Conservation (phyloP, 768 basidiomycete genomes). For the Lanmaoa pseudosensibilis region DNA sequence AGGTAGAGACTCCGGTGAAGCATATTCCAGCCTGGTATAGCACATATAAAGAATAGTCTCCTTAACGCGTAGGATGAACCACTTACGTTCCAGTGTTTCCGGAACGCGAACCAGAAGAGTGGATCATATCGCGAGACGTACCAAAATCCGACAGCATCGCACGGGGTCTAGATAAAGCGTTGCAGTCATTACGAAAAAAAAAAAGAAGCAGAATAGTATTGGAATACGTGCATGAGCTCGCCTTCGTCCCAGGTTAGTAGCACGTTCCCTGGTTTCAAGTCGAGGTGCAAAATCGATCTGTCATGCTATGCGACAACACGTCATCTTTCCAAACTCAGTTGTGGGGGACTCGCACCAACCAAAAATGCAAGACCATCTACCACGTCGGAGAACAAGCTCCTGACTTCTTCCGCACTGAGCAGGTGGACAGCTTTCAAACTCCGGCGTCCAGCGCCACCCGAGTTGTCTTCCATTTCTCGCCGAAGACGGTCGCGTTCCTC, state of each 20-base stretch:
- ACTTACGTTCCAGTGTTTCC: constrained; percentile 95
- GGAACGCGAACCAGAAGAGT: constrained; percentile 63
- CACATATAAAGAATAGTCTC: background rate
- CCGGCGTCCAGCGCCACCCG: constrained; percentile 17
- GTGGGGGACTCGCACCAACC: constrained; percentile 42
- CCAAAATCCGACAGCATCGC: constrained; percentile 97
- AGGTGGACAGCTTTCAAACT: constrained; percentile 79
- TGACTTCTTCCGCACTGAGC: constrained; percentile 81
- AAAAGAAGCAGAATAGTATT: background rate
- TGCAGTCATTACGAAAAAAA: background rate
- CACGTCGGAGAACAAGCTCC: constrained; percentile 79
- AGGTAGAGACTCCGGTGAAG: constrained; percentile 84
- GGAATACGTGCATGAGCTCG: constrained; percentile 60
- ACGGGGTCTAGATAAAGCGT: constrained; percentile 57
- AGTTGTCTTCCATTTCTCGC: constrained; percentile 45
- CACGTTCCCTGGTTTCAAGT: constrained; percentile 93
- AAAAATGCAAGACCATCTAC: constrained; percentile 85
- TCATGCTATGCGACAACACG: constrained; percentile 53
- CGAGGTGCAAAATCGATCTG: constrained; percentile 85
- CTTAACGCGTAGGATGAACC: background rate
- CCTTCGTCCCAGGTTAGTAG: constrained; percentile 91
- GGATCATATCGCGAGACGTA: constrained; percentile 88
- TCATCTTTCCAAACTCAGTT: constrained; percentile 5
- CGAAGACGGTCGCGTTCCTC: constrained; percentile 63
- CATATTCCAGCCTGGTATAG: constrained; percentile 69